Evolutionary conservation across 2,329 filamentous ascomycete species (phyloP).

Genomic region (Malbranchea zuffiana): DNA sequence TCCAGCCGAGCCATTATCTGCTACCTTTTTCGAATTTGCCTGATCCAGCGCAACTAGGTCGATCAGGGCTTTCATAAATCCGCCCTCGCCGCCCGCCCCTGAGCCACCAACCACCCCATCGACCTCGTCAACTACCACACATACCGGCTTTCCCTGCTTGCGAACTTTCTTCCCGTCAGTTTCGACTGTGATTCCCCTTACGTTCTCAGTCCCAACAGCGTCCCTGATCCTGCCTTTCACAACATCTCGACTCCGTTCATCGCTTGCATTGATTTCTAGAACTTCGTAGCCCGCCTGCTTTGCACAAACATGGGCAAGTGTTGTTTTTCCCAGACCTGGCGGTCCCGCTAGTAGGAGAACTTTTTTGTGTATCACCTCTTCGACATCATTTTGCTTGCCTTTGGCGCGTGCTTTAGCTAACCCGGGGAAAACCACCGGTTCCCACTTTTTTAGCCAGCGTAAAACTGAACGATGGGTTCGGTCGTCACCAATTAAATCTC

Average conservation of each 20-base stretch:
- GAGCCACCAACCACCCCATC: conserved; percentile 83
- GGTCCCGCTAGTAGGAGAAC: conserved; percentile 84
- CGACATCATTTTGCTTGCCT: conserved; percentile 40
- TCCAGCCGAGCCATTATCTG: conserved; percentile 17
- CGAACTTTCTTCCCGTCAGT: conserved; percentile 42
- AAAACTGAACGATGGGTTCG: conserved; percentile 82
- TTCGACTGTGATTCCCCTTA: conserved; percentile 53
- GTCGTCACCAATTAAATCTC: conserved; percentile 89
- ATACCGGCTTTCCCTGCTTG: conserved; percentile 75
- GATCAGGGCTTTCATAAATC: conserved; percentile 89
- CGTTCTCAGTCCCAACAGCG: conserved; percentile 85
- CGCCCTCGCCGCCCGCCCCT: conserved; percentile 64
- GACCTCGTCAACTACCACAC: conserved; percentile 91
- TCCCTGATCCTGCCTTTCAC: conserved; percentile 87
- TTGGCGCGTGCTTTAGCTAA: conserved; percentile 49
- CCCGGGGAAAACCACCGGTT: conserved; percentile 80
- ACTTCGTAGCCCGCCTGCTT: conserved; percentile 92
- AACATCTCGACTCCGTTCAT: conserved; percentile 80
- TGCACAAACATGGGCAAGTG: conserved; percentile 89
- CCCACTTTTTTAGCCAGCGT: conserved; percentile 91
- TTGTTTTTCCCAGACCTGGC: conserved; percentile 91
- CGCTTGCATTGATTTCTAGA: conserved; percentile 94
- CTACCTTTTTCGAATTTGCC: conserved; percentile 50
- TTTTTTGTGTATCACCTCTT: conserved; percentile 72
- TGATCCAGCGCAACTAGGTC: conserved; percentile 80